Percentiles rank a stretch among this genome's conserved stretches.
Conservation (phyloP, 1,284 basidiomycete genomes). For the Cryptococcus sp. region DNA sequence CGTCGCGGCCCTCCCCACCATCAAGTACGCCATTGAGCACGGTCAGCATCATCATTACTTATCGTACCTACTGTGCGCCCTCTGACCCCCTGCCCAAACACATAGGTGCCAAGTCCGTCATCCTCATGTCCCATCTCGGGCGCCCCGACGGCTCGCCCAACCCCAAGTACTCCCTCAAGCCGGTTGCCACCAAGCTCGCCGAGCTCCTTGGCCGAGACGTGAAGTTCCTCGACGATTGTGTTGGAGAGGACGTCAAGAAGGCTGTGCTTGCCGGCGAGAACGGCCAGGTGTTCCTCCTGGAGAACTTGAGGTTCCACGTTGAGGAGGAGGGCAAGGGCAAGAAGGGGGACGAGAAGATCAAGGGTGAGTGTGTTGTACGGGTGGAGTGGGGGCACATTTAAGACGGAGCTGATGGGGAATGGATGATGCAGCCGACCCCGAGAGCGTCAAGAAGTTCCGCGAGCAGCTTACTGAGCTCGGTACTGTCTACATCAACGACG, state of each 20-base stretch:
- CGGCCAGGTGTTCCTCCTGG: constrained; percentile 86
- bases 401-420: not conserved
- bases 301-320: constrained; percentile 97
- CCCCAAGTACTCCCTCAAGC: constrained; percentile 86
- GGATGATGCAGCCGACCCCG: constrained; percentile 63
- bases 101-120: constrained; percentile 74
- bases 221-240: constrained; percentile 80
- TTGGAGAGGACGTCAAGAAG: constrained; percentile 78
- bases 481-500: constrained; percentile 98
- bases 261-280: constrained; percentile 66
- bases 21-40: constrained; percentile 88
- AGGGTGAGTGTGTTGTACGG: constrained; percentile 50
- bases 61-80: not conserved
- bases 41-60: constrained; percentile 54
- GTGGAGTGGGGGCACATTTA: too few relatives aligned
- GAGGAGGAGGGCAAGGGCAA: constrained; percentile 98
- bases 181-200: constrained; percentile 69
- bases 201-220: constrained; percentile 67
- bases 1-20: constrained; percentile 91
- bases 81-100: not conserved
- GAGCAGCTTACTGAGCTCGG: constrained; percentile 84
- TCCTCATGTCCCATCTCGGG: constrained; percentile 97
- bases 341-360: constrained; percentile 79
- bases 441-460: constrained; percentile 79
- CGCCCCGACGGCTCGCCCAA: constrained; percentile 91